These are phyloP conservation scores for Parachaetomium inaequale DNA, from an alignment of 495 filamentous ascomycete species.

Conservation along the genomic window DNA sequence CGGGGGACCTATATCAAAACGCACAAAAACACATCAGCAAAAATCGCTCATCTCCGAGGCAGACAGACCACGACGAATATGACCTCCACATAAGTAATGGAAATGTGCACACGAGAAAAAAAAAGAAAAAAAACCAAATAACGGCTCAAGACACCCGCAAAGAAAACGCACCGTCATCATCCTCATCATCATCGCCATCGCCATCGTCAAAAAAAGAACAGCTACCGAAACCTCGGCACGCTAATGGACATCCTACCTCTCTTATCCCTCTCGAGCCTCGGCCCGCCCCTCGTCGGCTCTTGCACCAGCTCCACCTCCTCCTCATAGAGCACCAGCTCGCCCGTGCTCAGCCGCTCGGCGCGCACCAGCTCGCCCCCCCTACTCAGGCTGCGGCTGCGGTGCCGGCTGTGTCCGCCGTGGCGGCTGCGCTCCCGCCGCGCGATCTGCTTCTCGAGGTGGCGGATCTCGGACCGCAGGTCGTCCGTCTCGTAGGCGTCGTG, in stretches of 20 bases:
- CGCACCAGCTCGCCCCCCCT: slow-evolving; percentile 38
- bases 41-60: background rate
- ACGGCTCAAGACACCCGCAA: background rate
- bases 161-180: slow-evolving; percentile 18
- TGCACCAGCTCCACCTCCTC: slow-evolving; percentile 52
- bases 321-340: slow-evolving; percentile 53
- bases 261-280: slow-evolving; percentile 74
- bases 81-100: too few relatives aligned
- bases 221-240: slow-evolving; percentile 54
- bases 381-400: slow-evolving; percentile 27
- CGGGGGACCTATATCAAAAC: slow-evolving; percentile 45
- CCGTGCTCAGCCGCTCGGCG: slow-evolving; percentile 45
- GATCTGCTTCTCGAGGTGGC: slow-evolving; percentile 34
- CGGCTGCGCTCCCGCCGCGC: slow-evolving; percentile 17
- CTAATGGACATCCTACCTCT: slow-evolving; percentile 79
- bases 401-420: slow-evolving; percentile 4
- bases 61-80: too few relatives aligned
- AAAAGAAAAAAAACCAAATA: background rate
- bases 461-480: slow-evolving; percentile 43
- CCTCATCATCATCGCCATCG: too few relatives aligned
- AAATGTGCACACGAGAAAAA: too few relatives aligned
- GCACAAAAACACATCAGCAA: slow-evolving; percentile 24
- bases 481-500: slow-evolving; percentile 22
- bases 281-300: slow-evolving; percentile 49
- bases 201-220: slow-evolving; percentile 22